Conservation (phyloP, 495 filamentous ascomycete genomes). For the Delitschia confertaspora region DNA sequence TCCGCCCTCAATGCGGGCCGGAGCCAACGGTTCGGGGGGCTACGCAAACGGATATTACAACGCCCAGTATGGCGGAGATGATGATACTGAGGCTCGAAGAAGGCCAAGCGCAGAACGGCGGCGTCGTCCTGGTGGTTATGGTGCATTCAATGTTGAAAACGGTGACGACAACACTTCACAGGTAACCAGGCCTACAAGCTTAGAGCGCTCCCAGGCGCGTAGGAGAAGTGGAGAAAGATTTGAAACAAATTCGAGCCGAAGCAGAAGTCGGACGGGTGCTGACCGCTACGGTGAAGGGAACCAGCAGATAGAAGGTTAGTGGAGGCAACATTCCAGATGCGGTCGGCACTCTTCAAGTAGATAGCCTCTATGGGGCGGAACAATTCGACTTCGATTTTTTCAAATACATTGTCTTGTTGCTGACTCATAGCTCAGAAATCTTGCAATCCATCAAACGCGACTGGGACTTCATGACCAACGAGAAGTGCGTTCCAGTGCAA, state of each 20-base stretch:
- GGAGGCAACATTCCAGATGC: neutral
- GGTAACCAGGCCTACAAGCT: constrained; percentile 26
- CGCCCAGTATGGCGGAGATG: constrained; percentile 6
- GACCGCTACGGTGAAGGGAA: constrained; percentile 31
- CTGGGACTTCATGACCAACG: constrained; percentile 84
- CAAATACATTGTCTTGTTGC: too few species aligned
- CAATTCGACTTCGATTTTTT: too few species aligned
- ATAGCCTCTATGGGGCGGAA: neutral
- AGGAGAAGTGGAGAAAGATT: constrained; percentile 26
- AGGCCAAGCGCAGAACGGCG: constrained; percentile 17
- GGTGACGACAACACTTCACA: constrained; percentile 19
- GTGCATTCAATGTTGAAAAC: constrained; percentile 27
- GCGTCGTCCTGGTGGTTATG: constrained; percentile 38
- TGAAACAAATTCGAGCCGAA: constrained; percentile 17
- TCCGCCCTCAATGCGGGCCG: constrained; percentile 10
- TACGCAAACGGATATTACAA: constrained; percentile 21
- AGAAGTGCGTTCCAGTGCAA: constrained; percentile 83
- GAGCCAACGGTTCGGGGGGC: constrained; percentile 18
- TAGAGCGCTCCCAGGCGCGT: constrained; percentile 28
- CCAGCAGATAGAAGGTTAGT: constrained; percentile 38
- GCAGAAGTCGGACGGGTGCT: constrained; percentile 23
- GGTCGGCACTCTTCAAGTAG: neutral
- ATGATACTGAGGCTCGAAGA: neutral
- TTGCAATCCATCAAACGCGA: constrained; percentile 67
- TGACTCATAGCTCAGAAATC: constrained; percentile 40